phyloP scores from a whole-genome alignment of 2,329 filamentous ascomycete species.

The Colletotrichum eremochloae region DNA sequence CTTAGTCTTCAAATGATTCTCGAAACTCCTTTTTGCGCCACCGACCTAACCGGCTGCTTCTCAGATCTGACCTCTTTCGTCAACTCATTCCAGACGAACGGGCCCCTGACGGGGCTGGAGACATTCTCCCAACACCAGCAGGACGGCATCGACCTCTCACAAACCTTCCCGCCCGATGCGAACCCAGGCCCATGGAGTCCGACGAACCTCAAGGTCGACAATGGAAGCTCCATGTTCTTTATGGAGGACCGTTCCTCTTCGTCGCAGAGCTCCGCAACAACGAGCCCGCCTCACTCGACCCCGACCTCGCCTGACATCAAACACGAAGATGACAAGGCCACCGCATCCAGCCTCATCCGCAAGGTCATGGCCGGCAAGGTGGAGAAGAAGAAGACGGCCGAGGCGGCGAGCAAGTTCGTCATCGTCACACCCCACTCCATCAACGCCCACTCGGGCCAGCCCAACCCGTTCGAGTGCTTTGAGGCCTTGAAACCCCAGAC shows the following conservation, averaged over 20 bases:
- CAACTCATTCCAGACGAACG: conserved; percentile 50
- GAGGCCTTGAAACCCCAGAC: conserved; percentile 66
- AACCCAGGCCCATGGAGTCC: conserved; percentile 57
- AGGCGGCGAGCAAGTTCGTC: conserved; percentile 60
- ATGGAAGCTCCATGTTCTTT: conserved; percentile 50
- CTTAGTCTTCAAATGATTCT: not conserved
- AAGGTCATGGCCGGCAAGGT: conserved; percentile 60
- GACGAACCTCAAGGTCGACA: conserved; percentile 51
- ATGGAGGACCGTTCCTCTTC: conserved; percentile 57
- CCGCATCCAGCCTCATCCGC: conserved; percentile 53
- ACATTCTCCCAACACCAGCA: conserved; percentile 44
- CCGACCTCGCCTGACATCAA: conserved; percentile 48
- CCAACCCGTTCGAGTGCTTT: conserved; percentile 68
- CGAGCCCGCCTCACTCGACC: conserved; percentile 44
- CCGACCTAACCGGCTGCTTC: conserved; percentile 2
- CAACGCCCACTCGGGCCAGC: conserved; percentile 62
- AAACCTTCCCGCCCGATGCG: conserved; percentile 50
- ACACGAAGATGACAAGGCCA: conserved; percentile 47
- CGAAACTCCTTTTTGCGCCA: not conserved
- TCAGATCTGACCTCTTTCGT: conserved; percentile 46
- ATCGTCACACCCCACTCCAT: conserved; percentile 69
- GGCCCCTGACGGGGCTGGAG: conserved; percentile 45
- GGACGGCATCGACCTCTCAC: conserved; percentile 54
- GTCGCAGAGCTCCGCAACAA: conserved; percentile 48
- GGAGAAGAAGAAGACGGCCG: conserved; percentile 58